Base-by-base conservation (phyloP, 2,329 filamentous ascomycete species). In the Aspergillus pseudonomiae region DNA sequence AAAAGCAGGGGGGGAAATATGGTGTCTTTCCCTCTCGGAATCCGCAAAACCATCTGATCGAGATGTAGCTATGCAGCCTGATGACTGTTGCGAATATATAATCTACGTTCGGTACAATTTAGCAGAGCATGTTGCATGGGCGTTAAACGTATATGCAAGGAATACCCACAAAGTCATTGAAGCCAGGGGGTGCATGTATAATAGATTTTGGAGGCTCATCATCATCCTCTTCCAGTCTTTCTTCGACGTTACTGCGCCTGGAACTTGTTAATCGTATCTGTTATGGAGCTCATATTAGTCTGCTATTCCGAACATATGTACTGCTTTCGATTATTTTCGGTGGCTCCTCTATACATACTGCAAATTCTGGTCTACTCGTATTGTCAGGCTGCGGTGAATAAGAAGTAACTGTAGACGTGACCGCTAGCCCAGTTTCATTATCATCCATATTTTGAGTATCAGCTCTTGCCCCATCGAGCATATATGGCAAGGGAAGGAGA, bases 171-270 rank as follows among this genome's bases (percentile, higher is more conserved):
- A 95, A 96, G 70, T 87, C 87, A 61, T 88, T 86, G 77, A 95
- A 97, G 65, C 90, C 92, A 67, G 92, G 85, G 0, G 94, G 93
- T 19, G 92, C 92, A 82, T 97, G 94, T 69, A 97, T 97, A 60
- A 96, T 94, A 1, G 94, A 97, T 59, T 92, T 86, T 28, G 93
- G 90, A 69, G 79, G 74, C 58, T 80, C 79, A 60, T 94, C 92
- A 65, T 88, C 89, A 16, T 41, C n/a, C 28, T 85, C 85, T 59
- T 81, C 28, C 7, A 14, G 6, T 6, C 48, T 80, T 57, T 65
- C 45, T 59, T 63, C 65, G 28, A 62, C 65, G 24, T 63, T 66
- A n/a, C 59, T 61, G 9, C 62, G 62, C 60, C 59, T 56, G 43
- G 65, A 60, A 53, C 67, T 69, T 26, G 65, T 62, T 28, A 74